Base-by-base conservation (phyloP, 306 rosid genomes). In the Lathyrus aphaca region DNA sequence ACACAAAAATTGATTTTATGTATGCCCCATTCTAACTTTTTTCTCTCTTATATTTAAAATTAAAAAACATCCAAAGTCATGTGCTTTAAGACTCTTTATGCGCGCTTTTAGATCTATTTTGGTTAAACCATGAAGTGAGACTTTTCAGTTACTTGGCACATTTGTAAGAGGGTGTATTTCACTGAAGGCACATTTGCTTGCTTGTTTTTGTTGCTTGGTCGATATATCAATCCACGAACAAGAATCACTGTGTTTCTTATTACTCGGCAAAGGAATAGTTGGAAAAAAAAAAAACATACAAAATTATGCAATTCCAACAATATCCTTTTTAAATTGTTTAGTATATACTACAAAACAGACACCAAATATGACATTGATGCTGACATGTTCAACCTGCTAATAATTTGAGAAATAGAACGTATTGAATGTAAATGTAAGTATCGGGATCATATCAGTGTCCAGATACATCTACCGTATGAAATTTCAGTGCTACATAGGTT, bases 81-180 rank as follows among this genome's bases (percentile, higher is more conserved):
- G 40, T 23, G 29, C 4, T 54, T 16, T 49, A 45, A 49, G 39
- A 58, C 25, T 30, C 29, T 50, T 45, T 25, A 32, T 14, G 46
- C 8, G 35, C 49, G 17, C 38, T 66, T 65, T 30, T 10, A 30
- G 46, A 62, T 61, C 77, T 40, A 40, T 14, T n/a, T 68, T 30
- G 53, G 62, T n/a, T 45, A 48, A 73, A 61, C 62, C 46, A 51
- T 42, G 67, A 67, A 72, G 55, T 42, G 61, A 45, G 45, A 29
- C 8, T 19, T 48, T 58, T 48, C 61, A 27, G 35, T 37, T 65
- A 46, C 69, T 65, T 4, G 39, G 12, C 17, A 30, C 5, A 6
- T 49, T 38, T 46, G 9, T 30, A 32, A 58, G 43, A 64, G 68
- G 53, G 6, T 29, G 54, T 15, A 54, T n/a, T 66, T 71, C 63